Evolutionary conservation across 768 basidiomycete genomes (phyloP).

Genomic region (Mycena venus): DNA sequence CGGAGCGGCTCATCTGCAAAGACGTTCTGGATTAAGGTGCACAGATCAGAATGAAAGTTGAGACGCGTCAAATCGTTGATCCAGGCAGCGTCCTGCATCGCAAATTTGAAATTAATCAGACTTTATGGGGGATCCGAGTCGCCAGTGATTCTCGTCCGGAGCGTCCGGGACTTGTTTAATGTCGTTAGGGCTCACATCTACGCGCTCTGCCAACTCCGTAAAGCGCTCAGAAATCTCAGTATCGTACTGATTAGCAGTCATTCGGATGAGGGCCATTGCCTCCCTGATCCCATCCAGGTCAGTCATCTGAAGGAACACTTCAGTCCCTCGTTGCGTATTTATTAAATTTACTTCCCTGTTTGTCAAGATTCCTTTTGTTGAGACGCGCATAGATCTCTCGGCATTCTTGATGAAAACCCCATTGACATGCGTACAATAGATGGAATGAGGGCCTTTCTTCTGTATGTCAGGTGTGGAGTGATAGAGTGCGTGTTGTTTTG

Average conservation of each 20-base stretch:
- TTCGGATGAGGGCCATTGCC: constrained; percentile 30
- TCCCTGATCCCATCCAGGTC: constrained; percentile 3
- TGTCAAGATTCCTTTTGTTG: constrained; percentile 14
- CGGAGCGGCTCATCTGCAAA: constrained; percentile 12
- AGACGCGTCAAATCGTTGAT: neutral
- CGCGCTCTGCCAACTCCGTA: neutral
- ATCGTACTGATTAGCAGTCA: constrained; percentile 26
- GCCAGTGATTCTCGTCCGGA: constrained; percentile 10
- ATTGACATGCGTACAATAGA: constrained; percentile 28
- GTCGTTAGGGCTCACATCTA: neutral
- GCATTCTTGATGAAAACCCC: constrained; percentile 19
- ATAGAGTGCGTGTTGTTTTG: constrained; percentile 19
- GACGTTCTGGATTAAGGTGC: neutral
- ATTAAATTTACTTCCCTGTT: neutral
- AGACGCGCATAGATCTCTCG: constrained; percentile 14
- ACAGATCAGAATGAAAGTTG: neutral
- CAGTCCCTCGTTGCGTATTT: neutral
- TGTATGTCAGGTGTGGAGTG: constrained; percentile 15
- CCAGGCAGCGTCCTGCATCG: neutral
- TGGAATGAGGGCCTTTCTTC: constrained; percentile 9
- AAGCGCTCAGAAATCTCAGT: neutral
- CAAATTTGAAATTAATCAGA: neutral
- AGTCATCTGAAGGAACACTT: neutral
- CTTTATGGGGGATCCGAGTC: constrained; percentile 15
- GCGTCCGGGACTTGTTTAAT: neutral